Conservation (phyloP, 495 filamentous ascomycete species). For the Margaritispora aquatica region DNA sequence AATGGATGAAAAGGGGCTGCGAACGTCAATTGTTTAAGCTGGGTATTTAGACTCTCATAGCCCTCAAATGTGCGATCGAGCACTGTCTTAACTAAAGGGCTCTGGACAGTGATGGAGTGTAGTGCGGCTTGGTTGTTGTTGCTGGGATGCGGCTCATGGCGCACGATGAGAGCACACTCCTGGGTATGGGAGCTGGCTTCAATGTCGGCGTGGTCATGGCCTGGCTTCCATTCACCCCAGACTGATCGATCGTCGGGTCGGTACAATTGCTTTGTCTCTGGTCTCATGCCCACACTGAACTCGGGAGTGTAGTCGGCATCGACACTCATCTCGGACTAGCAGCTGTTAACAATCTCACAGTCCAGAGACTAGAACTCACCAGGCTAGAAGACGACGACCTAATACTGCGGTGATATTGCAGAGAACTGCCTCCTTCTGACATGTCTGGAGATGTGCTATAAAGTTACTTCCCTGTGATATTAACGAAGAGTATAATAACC, state of each 20-base stretch:
- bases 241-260: neutral
- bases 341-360: neutral
- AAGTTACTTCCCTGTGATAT: too few species aligned
- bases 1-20: constrained; percentile 52
- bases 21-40: constrained; percentile 52
- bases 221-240: neutral
- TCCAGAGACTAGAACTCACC: neutral
- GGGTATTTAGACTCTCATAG: constrained; percentile 58
- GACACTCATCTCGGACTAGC: neutral
- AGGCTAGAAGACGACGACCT: neutral
- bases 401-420: neutral
- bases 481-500: too few species aligned
- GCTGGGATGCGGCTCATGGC: neutral
- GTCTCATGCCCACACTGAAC: neutral
- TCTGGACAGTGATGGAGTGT: constrained; percentile 58
- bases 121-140: constrained; percentile 47
- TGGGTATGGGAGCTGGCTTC: neutral
- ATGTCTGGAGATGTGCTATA: too few species aligned
- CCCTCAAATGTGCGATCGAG: constrained; percentile 47
- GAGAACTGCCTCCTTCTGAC: neutral
- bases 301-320: neutral
- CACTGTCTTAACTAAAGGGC: constrained; percentile 51
- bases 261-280: neutral
- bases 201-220: neutral
- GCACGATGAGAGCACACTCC: neutral